Conservation (phyloP, 2,329 filamentous ascomycete genomes). For the Paramyrothecium sp. region DNA sequence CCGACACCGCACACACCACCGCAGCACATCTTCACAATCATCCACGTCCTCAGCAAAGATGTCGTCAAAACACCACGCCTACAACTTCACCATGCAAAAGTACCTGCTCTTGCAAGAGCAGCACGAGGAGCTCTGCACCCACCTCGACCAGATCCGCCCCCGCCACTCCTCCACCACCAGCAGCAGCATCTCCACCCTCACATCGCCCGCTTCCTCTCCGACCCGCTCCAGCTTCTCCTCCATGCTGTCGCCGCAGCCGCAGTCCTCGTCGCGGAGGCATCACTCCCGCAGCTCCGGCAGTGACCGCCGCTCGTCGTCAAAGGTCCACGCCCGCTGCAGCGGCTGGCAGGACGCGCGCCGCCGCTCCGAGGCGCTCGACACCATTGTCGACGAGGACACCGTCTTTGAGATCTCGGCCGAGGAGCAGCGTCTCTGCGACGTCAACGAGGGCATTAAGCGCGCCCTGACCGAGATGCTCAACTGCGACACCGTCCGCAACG, state of each 20-base stretch:
- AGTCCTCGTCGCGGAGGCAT: slow-evolving; percentile 45
- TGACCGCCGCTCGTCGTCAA: slow-evolving; percentile 18
- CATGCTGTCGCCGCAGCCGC: slow-evolving; percentile 33
- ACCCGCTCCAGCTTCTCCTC: slow-evolving; percentile 50
- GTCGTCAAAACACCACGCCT: slow-evolving; percentile 26
- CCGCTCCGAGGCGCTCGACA: slow-evolving; percentile 28
- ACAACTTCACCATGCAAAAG: slow-evolving; percentile 50
- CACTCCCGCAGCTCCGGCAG: slow-evolving; percentile 34
- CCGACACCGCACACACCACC: not conserved
- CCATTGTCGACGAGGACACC: slow-evolving; percentile 46
- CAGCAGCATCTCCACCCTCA: slow-evolving; percentile 33
- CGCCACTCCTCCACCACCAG: slow-evolving; percentile 30
- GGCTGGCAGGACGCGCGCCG: slow-evolving; percentile 25
- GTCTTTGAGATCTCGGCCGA: slow-evolving; percentile 48
- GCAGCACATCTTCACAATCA: slow-evolving; percentile 12
- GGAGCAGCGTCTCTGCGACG: slow-evolving; percentile 52
- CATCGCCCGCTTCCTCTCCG: slow-evolving; percentile 59
- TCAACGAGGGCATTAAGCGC: slow-evolving; percentile 62
- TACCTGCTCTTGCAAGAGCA: slow-evolving; percentile 54
- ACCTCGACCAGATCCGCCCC: slow-evolving; percentile 50
- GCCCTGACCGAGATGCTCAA: slow-evolving; percentile 61
- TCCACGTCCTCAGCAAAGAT: slow-evolving; percentile 22
- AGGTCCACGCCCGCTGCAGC: slow-evolving; percentile 27
- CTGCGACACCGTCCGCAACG: slow-evolving; percentile 52
- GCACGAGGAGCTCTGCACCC: slow-evolving; percentile 50